A percentile compares a stretch with the other conserved stretches of the same genome.
These are phyloP conservation scores for Tolypocladium cylindrosporum DNA, from an alignment of 2,329 filamentous ascomycete species.

Conservation along the genomic window DNA sequence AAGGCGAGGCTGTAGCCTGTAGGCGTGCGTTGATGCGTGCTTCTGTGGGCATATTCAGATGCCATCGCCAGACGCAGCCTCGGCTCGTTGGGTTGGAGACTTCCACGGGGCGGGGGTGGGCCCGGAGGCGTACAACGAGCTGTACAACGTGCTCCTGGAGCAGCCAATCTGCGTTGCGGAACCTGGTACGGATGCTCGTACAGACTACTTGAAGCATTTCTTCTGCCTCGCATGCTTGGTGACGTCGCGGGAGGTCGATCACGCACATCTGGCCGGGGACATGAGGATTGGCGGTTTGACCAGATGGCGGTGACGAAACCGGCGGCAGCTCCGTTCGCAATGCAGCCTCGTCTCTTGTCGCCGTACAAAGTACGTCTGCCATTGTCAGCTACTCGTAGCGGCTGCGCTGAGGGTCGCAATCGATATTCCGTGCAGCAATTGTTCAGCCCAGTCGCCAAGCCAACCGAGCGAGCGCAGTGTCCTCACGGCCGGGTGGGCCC, in stretches of 20 bases:
- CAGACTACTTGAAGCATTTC: too few relatives aligned
- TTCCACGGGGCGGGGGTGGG: too few relatives aligned
- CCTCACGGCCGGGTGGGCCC: not conserved
- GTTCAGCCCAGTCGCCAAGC: not conserved
- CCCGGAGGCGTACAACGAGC: not conserved
- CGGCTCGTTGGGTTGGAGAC: not conserved
- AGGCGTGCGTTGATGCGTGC: not conserved
- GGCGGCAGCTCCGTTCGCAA: not conserved
- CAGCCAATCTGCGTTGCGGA: too few relatives aligned
- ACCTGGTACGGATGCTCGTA: too few relatives aligned
- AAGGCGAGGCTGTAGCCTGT: conserved; percentile 37
- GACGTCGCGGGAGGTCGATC: not conserved
- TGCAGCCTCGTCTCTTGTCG: not conserved
- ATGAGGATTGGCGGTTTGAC: not conserved
- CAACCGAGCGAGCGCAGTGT: not conserved
- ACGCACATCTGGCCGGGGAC: not conserved
- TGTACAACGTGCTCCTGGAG: not conserved
- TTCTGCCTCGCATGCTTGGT: not conserved
- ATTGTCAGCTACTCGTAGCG: not conserved
- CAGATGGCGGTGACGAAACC: not conserved
- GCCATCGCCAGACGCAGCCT: not conserved
- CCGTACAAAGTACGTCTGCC: not conserved
- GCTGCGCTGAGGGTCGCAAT: not conserved
- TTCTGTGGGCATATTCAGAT: not conserved
- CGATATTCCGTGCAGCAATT: not conserved